Conservation (phyloP, 495 filamentous ascomycete species). For the Xylaria telfairii region DNA sequence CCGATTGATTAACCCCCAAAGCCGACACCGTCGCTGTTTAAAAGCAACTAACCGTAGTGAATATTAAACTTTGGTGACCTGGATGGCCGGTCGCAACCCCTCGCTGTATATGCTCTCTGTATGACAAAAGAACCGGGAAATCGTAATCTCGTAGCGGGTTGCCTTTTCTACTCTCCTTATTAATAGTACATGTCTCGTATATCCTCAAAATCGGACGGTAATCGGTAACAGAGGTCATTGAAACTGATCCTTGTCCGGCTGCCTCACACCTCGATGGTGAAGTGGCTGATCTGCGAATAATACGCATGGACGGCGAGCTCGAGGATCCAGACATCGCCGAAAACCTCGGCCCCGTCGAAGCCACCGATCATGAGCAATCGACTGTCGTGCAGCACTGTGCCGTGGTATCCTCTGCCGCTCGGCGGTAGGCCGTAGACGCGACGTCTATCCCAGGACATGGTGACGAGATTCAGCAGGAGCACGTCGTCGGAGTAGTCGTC, state of each 20-base stretch:
- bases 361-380: conserved; percentile 66
- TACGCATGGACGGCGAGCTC: conserved; percentile 71
- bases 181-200: conserved; percentile 13
- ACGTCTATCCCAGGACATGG: conserved; percentile 70
- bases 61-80: not conserved
- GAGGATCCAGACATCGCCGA: conserved; percentile 66
- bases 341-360: conserved; percentile 68
- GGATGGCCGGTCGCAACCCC: not conserved
- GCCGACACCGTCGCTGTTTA: not conserved
- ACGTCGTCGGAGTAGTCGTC: conserved; percentile 71
- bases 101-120: conserved; percentile 16
- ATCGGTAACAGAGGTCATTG: too few species aligned
- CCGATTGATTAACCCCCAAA: not conserved
- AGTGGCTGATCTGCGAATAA: conserved; percentile 72
- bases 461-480: conserved; percentile 68
- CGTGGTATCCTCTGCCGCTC: conserved; percentile 67
- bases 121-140: not conserved
- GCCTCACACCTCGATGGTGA: conserved; percentile 65
- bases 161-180: conserved; percentile 4
- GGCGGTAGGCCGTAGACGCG: conserved; percentile 67
- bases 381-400: conserved; percentile 65
- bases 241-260: not conserved
- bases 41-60: conserved; percentile 12
- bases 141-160: conserved; percentile 22
- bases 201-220: not conserved